phyloP scores from a whole-genome alignment of 1,284 basidiomycete genomes.

The Malassezia cuniculi region DNA sequence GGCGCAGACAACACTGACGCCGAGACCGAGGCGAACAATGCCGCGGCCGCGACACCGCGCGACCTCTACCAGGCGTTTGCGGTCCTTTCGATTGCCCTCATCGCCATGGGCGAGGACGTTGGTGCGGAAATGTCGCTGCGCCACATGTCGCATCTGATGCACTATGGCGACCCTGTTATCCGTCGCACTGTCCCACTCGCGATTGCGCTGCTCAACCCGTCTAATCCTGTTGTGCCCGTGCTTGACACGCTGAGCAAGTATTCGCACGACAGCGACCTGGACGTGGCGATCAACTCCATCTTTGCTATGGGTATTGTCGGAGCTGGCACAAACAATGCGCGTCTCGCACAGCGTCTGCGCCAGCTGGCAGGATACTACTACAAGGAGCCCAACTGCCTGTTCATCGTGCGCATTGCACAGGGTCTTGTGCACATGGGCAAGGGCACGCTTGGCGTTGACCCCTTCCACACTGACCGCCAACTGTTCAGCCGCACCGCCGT shows the following conservation, averaged over 20 bases:
- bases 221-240: conserved; percentile 87
- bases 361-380: conserved; percentile 92
- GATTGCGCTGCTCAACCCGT: conserved; percentile 81
- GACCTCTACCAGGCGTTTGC: conserved; percentile 87
- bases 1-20: conserved; percentile 20
- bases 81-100: conserved; percentile 81
- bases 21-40: conserved; percentile 50
- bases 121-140: conserved; percentile 68
- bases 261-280: conserved; percentile 93
- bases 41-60: conserved; percentile 53
- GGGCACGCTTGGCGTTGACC: conserved; percentile 93
- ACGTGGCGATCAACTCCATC: conserved; percentile 90
- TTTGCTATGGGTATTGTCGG: conserved; percentile 98
- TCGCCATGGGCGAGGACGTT: conserved; percentile 97
- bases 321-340: conserved; percentile 94
- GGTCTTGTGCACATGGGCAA: conserved; percentile 98
- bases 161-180: conserved; percentile 88
- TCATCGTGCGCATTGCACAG: conserved; percentile 90
- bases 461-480: conserved; percentile 84
- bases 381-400: conserved; percentile 92
- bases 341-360: conserved; percentile 90
- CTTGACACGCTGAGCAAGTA: conserved; percentile 98
- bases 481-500: conserved; percentile 80
- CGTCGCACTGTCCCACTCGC: conserved; percentile 90
- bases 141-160: conserved; percentile 55